Evolutionary conservation across 306 rosid genomes (phyloP), one percentile per base, ranked within the genome.

Genomic region (Sphenostylis stenocarpa): DNA sequence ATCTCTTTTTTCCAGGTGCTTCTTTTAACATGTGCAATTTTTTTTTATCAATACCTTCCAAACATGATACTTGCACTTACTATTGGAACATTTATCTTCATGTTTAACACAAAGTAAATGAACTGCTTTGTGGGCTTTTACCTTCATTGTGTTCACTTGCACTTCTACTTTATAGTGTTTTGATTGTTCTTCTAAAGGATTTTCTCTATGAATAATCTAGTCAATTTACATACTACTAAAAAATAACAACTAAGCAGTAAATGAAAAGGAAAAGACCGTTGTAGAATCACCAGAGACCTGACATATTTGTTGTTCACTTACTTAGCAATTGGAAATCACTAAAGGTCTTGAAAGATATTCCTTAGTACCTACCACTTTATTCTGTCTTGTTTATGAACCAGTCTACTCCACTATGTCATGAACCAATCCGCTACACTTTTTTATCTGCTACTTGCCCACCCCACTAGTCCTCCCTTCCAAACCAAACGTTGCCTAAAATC

Each of bases 1-100:
- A 31, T 80, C 70, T 61, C 70, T 84, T 49, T 47, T 53, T 26
- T 20, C 26, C 19, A 11, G 55, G 69, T 72, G 69, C 57, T 72
- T 43, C 21, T 60, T n/a, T 68, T 76, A 73, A 74, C 49, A 44
- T 75, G 66, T 21, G 5, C 62, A 62, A n/a, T 11, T 52, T 70
- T 36, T 38, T 24, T 76, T 43, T 23, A 31, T 76, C 7, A 21
- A 31, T 63, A 55, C 44, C 49, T 20, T 43, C 34, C 17, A 70
- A 61, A 39, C 55, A 62, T 76, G 48, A 49, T 55, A 47, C 63
- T 12, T 76, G 23, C 9, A 16, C 78, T 36, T 62, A 17, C 55
- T 66, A 44, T 64, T 72, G 49, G 56, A 55, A 64, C 12, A 41
- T 65, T 74, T 49, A 23, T n/a, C 70, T 29, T 33, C 17, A 26